Evolutionary conservation across 1,284 basidiomycete species (phyloP).

Genomic region (Ustilago loliicola): DNA sequence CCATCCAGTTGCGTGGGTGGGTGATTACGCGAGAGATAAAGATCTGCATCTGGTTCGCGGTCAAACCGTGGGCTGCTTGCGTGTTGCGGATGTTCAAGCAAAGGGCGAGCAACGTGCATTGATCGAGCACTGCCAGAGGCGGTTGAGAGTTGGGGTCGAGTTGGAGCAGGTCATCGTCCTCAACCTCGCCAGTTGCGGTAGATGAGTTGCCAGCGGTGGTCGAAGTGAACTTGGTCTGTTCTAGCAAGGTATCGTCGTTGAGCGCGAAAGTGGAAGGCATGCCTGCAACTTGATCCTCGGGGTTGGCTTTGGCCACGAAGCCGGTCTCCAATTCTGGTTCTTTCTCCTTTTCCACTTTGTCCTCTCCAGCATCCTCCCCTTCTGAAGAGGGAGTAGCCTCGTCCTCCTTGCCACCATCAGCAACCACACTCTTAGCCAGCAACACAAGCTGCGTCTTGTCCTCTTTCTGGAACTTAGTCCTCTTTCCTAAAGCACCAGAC

Average conservation of each 20-base stretch:
- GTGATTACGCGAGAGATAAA: constrained; percentile 64
- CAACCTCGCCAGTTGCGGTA: constrained; percentile 73
- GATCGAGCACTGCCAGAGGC: constrained; percentile 62
- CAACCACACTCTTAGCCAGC: constrained; percentile 81
- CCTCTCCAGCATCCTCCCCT: constrained; percentile 43
- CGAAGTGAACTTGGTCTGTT: constrained; percentile 88
- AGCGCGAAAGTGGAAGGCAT: constrained; percentile 83
- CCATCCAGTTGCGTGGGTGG: constrained; percentile 69
- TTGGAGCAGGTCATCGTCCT: constrained; percentile 72
- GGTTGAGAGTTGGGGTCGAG: constrained; percentile 88
- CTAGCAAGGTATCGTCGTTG: constrained; percentile 96
- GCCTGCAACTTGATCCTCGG: constrained; percentile 60
- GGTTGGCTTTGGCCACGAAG: constrained; percentile 56
- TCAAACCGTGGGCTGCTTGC: constrained; percentile 69
- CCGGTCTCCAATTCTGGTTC: constrained; percentile 33
- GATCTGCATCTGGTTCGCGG: constrained; percentile 65
- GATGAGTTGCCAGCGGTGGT: constrained; percentile 71
- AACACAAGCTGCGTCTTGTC: constrained; percentile 91
- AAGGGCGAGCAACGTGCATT: constrained; percentile 66
- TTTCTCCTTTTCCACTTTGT: constrained; percentile 26
- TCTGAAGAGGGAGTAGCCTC: constrained; percentile 15
- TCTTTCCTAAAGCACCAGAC: constrained; percentile 91
- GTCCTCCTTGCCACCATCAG: constrained; percentile 52
- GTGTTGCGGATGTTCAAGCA: constrained; percentile 68
- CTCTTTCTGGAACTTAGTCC: constrained; percentile 91